These are phyloP conservation scores for Colletotrichum sp. DNA, from an alignment of 2,329 filamentous ascomycete species.

Conservation along the genomic window DNA sequence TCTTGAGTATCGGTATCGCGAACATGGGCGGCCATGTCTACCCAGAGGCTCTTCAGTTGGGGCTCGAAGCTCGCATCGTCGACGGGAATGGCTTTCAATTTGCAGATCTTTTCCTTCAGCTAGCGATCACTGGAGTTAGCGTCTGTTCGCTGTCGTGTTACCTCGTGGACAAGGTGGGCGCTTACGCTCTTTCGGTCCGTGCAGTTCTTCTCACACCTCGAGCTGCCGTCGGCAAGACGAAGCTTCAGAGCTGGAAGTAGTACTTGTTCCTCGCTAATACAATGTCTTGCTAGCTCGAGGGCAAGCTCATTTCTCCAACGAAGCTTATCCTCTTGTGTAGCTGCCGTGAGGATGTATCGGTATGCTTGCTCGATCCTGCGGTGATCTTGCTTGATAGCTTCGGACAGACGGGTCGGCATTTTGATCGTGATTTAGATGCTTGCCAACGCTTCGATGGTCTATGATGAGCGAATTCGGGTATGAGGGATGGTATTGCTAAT, in stretches of 20 bases:
- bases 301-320: conserved; percentile 11
- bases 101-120: conserved; percentile 16
- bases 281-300: conserved; percentile 17
- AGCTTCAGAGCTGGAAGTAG: conserved; percentile 1
- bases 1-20: conserved; percentile 10
- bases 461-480: neutral
- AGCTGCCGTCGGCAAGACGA: neutral
- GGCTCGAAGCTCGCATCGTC: neutral
- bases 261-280: conserved; percentile 11
- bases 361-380: conserved; percentile 13
- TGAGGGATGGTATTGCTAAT: neutral
- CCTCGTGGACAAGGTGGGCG: neutral
- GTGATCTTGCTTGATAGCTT: conserved; percentile 18
- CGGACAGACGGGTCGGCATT: conserved; percentile 6
- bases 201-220: neutral
- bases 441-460: neutral
- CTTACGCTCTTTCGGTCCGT: conserved; percentile 1
- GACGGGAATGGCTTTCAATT: neutral
- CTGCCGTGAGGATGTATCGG: conserved; percentile 4
- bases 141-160: neutral
- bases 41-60: neutral
- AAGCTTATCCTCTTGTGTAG: neutral
- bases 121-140: neutral
- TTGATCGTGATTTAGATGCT: neutral
- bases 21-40: conserved; percentile 5